Evolutionary conservation across 495 filamentous ascomycete species (phyloP).

Genomic region (Lophium mytilinum): DNA sequence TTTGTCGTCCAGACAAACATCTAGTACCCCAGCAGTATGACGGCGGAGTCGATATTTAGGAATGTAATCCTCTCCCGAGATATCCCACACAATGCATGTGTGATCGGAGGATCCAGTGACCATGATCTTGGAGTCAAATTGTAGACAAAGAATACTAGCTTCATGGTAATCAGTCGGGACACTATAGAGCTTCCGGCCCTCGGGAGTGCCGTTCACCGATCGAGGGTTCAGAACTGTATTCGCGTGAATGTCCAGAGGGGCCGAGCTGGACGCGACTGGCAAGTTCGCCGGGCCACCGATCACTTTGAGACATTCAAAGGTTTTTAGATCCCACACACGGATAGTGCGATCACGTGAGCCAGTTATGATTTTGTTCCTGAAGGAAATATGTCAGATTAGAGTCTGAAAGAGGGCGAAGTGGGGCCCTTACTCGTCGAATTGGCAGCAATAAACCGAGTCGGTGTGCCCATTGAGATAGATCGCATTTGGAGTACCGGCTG

Average conservation of each 20-base stretch:
- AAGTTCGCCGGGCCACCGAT: conserved; percentile 49
- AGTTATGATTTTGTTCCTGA: conserved; percentile 85
- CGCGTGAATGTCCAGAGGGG: conserved; percentile 19
- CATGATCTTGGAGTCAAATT: conserved; percentile 85
- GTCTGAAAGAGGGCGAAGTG: background rate
- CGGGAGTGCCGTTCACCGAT: conserved; percentile 42
- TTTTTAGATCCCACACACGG: conserved; percentile 88
- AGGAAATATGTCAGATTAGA: conserved; percentile 1
- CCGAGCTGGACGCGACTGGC: conserved; percentile 19
- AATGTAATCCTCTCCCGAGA: conserved; percentile 54
- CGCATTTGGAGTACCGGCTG: conserved; percentile 61
- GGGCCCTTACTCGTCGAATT: conserved; percentile 82
- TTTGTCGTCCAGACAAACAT: conserved; percentile 82
- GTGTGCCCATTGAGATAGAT: conserved; percentile 87
- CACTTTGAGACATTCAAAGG: conserved; percentile 69
- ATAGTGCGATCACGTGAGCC: conserved; percentile 93
- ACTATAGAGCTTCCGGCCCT: conserved; percentile 32
- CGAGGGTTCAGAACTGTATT: conserved; percentile 29
- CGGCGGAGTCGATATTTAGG: conserved; percentile 66
- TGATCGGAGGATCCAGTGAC: conserved; percentile 91
- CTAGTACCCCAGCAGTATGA: conserved; percentile 82
- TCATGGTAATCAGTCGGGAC: conserved; percentile 52
- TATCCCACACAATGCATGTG: conserved; percentile 85
- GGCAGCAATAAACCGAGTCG: conserved; percentile 94
- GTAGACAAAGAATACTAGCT: conserved; percentile 87